Conservation (phyloP, 208 protist genomes). For the Endotrypanum monterogeii region DNA sequence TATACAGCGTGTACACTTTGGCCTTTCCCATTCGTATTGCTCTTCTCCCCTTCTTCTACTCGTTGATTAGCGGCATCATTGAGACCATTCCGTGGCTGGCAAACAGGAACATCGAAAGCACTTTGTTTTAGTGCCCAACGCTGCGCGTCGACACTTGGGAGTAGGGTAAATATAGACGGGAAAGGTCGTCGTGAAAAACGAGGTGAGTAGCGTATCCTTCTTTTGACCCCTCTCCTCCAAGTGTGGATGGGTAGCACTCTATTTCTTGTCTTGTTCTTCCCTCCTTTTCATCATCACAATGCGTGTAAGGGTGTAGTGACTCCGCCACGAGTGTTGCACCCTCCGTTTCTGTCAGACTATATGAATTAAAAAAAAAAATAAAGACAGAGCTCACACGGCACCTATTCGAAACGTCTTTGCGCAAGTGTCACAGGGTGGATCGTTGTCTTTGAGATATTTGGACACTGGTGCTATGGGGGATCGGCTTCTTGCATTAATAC, state of each 20-base stretch:
- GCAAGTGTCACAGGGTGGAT: neutral
- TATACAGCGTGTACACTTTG: conserved; percentile 76
- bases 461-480: too few species aligned
- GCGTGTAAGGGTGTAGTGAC: neutral
- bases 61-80: conserved; percentile 54
- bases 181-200: neutral
- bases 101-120: conserved; percentile 41
- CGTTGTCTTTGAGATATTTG: neutral
- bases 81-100: conserved; percentile 76
- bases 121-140: conserved; percentile 9
- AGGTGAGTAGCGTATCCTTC: neutral
- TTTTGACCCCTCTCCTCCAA: neutral
- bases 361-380: neutral
- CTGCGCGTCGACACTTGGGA: neutral
- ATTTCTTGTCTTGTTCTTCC: neutral
- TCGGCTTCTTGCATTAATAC: too few species aligned
- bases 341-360: conserved; percentile 3
- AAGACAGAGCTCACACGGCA: too few species aligned
- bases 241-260: neutral
- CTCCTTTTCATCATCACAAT: neutral
- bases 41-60: conserved; percentile 72
- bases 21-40: conserved; percentile 83
- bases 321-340: neutral
- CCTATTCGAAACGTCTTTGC: neutral
- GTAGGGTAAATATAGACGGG: neutral